Conservation (phyloP, 2,329 filamentous ascomycete species). For the Phaeosphaeria sp. region DNA sequence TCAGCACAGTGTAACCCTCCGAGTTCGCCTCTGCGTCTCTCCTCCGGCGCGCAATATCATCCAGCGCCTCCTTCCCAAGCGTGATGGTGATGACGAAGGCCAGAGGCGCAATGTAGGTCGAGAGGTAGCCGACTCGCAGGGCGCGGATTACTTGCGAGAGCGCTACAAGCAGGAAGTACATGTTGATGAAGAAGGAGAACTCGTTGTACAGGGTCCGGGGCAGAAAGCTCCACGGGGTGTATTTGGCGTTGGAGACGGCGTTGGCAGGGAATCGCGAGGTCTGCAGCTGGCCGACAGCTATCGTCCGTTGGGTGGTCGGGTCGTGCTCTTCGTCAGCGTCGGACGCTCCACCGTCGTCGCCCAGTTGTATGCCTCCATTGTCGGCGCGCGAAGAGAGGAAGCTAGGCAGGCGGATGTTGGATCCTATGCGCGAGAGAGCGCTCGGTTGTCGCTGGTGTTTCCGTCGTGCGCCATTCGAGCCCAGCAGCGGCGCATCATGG, state of each 20-base stretch:
- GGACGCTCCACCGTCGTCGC: constrained; percentile 41
- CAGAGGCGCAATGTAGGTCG: constrained; percentile 90
- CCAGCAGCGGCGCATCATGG: constrained; percentile 78
- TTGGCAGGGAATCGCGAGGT: constrained; percentile 84
- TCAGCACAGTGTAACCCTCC: constrained; percentile 81
- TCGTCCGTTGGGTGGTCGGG: constrained; percentile 73
- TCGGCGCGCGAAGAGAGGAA: constrained; percentile 59
- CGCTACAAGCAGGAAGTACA: constrained; percentile 96
- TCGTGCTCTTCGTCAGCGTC: constrained; percentile 57
- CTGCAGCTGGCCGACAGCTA: constrained; percentile 78
- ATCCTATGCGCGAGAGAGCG: constrained; percentile 56
- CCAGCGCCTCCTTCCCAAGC: constrained; percentile 92
- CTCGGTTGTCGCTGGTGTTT: constrained; percentile 34
- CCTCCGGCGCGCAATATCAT: constrained; percentile 85
- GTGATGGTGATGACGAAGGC: constrained; percentile 92
- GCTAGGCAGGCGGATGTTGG: constrained; percentile 68
- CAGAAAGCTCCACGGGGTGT: constrained; percentile 92
- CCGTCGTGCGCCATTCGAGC: constrained; percentile 42
- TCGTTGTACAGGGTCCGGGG: constrained; percentile 97
- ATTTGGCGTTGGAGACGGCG: constrained; percentile 95
- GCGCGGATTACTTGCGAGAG: constrained; percentile 91
- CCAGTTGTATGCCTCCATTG: constrained; percentile 33
- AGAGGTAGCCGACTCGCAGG: constrained; percentile 90
- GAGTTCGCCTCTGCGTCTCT: constrained; percentile 95
- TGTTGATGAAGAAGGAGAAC: constrained; percentile 99